Evolutionary conservation across 108 stramenopile genomes (phyloP), one percentile per base, ranked within the genome.

Genomic region (Cylindrotheca closterium): DNA sequence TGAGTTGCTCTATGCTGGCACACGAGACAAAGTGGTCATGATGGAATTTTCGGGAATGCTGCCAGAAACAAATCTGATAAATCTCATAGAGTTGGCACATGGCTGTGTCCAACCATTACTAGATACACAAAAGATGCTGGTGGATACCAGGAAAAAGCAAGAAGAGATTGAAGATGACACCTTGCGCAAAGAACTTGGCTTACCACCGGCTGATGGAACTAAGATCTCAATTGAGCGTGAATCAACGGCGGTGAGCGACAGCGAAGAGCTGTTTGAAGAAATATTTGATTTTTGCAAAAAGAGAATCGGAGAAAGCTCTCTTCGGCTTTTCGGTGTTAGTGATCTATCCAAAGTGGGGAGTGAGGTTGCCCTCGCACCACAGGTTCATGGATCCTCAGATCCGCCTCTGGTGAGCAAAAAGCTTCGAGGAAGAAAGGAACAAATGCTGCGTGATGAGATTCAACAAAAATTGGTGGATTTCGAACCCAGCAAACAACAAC

Each of bases 1-100:
- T 32, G 3, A 45, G 24, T 47, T 87, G 12, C 60, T 87, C 30
- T 84, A 80, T 63, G 86, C 86, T 37, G 86, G 86, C 29, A 87
- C 82, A 12, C 47, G 52, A 69, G 71, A 71, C 17, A 61, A 57
- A 28, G 64, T 68, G 0, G 65, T 84, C 50, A 84, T 87, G 82
- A 64, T 84, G 60, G 86, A 87, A 67, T 79, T 71, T 34, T 60
- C 64, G 15, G 77, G 77, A n/a, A 55, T 70, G 25, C 55, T 73
- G 15, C 22, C 67, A 15, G 73, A 81, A 45, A 55, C 68, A 12
- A 51, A 52, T 33, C 60, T 81, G 3, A 42, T 74, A 27, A 61
- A 82, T 33, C 66, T 81, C 2, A 71, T 86, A 17, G 24, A 46
- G 28, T 50, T 80, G 42, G 85, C 85, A 10, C 75, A 82, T 56